Conservation (phyloP, 192 early-diverging fungal species). For the Linnemannia zychae region DNA sequence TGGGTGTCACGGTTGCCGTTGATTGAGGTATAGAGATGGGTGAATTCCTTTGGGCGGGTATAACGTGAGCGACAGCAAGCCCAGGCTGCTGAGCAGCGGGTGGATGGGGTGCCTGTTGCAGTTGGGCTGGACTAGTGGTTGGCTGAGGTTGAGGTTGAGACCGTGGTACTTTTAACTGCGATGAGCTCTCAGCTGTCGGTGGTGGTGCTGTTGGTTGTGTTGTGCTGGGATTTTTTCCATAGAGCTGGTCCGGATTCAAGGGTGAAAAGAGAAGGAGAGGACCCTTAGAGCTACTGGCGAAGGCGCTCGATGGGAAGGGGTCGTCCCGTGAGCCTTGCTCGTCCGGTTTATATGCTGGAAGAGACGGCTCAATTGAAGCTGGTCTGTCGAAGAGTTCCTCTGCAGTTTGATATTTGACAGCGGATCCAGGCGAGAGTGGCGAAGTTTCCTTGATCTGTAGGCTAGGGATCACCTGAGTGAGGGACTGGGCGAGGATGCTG, state of each 20-base stretch:
- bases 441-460: constrained; percentile 49
- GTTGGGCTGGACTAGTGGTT: not conserved
- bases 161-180: constrained; percentile 2
- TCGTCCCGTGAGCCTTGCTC: constrained; percentile 24
- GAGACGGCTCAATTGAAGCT: constrained; percentile 37
- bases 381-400: constrained; percentile 55
- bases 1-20: constrained; percentile 15
- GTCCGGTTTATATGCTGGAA: constrained; percentile 22
- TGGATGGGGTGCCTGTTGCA: constrained; percentile 1
- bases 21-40: constrained; percentile 6
- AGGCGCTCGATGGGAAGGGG: constrained; percentile 37
- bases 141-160: constrained; percentile 16
- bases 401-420: constrained; percentile 40
- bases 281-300: constrained; percentile 7
- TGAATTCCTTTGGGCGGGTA: constrained; percentile 27
- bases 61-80: constrained; percentile 2
- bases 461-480: constrained; percentile 48
- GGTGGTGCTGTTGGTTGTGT: constrained; percentile 31
- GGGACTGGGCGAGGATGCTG: constrained; percentile 50
- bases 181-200: constrained; percentile 5
- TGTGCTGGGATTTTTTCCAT: constrained; percentile 18
- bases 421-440: constrained; percentile 21
- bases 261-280: constrained; percentile 46
- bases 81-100: not conserved
- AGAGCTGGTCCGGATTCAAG: constrained; percentile 44